phyloP scores from a whole-genome alignment of 148 eudicot species.

The Fagopyrum esculentum region DNA sequence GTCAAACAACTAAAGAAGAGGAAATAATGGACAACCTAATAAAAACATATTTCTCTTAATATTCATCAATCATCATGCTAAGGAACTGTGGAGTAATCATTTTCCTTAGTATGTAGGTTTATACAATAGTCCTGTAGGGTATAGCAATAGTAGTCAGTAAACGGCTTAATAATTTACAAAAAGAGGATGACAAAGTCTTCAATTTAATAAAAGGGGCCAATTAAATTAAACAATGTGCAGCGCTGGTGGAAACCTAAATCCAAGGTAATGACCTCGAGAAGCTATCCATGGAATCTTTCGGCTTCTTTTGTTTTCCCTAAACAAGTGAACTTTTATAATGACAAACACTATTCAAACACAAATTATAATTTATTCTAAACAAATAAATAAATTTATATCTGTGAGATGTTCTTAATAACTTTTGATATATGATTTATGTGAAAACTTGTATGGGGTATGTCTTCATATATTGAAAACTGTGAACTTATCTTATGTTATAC shows the following conservation, averaged over 20 bases:
- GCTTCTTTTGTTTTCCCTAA: background rate
- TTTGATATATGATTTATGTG: background rate
- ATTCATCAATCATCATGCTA: background rate
- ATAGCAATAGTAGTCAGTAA: background rate
- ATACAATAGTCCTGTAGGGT: background rate
- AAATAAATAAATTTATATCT: background rate
- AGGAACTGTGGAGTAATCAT: background rate
- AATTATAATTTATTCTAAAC: too few species aligned
- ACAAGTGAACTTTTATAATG: background rate
- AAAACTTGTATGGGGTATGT: background rate
- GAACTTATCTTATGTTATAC: background rate
- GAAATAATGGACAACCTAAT: background rate
- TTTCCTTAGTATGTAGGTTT: background rate
- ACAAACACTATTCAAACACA: background rate
- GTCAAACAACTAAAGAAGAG: background rate
- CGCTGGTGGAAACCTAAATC: background rate
- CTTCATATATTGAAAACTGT: background rate
- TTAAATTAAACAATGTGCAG: background rate
- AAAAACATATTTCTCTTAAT: background rate
- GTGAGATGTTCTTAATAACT: background rate
- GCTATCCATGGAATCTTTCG: constrained; percentile 5
- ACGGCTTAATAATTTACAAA: background rate
- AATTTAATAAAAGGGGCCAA: background rate
- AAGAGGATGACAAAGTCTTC: background rate
- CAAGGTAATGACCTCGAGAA: constrained; percentile 4